Base-by-base conservation (phyloP, 345 rosid genomes). In the Corymbia maculata region DNA sequence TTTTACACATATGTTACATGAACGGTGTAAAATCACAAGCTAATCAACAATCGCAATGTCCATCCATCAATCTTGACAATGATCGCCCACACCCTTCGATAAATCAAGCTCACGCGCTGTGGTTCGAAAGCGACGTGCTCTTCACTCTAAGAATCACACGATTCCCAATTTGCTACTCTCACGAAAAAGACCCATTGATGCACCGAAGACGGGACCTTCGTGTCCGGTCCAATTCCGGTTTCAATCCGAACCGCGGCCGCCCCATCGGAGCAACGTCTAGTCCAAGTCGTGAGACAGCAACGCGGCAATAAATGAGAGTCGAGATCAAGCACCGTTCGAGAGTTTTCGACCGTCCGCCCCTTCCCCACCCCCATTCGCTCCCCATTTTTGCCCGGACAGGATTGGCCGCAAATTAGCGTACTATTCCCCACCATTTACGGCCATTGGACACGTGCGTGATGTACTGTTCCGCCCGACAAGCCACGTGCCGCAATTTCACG, bases 1-100 rank as follows among this genome's bases (percentile, higher is more conserved):
- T 36, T 36, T 32, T n/a, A 64, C 9, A 0, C 0, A 1, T 3
- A 6, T 8, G 0, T 64, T 15, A n/a, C 75, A 7, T n/a, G 36
- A 64, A 13, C 3, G 17, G n/a, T 13, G 17, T 64, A 17, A 13
- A 13, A 28, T 14, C 13, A 64, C 75, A 64, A 64, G 36, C 15
- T 8, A n/a, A n/a, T 3, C 5, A 0, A 17, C 53, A 52, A 52
- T 52, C 53, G 14, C 53, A 52, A 15, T 14, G 19, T 64, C 42
- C 42, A 64, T n/a, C 19, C 19, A 32, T 64, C n/a, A n/a, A 14
- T 30, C 9, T 64, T 42, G 0, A 3, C 36, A 28, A n/a, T 30
- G 32, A 64, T n/a, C 75, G 15, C n/a, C 3, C 32, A 64, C 4
- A 17, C 19, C 75, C 42, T 51, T 64, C 0, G 0, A 6, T 17